These are phyloP conservation scores for Microcera coccophila DNA, from an alignment of 2,329 filamentous ascomycete genomes.

Conservation along the genomic window DNA sequence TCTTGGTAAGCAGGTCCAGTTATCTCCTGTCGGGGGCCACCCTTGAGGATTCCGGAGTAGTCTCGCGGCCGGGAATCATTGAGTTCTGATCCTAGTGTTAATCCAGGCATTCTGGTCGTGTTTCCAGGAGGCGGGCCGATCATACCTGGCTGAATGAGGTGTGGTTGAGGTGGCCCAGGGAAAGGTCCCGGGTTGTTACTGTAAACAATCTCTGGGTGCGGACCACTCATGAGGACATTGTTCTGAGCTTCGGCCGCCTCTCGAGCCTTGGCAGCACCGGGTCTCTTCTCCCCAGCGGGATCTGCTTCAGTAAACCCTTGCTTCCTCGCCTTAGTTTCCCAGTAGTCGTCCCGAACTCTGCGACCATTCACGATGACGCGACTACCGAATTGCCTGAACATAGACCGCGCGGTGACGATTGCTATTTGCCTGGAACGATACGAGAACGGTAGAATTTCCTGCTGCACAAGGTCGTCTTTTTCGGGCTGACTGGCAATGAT, in stretches of 20 bases:
- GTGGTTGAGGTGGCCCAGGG: constrained; percentile 63
- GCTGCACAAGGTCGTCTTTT: constrained; percentile 91
- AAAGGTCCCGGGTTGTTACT: constrained; percentile 67
- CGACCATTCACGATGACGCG: constrained; percentile 86
- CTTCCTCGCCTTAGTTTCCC: constrained; percentile 95
- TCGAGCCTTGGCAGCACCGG: constrained; percentile 82
- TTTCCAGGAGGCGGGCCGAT: constrained; percentile 60
- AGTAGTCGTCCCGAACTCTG: constrained; percentile 94
- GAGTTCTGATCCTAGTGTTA: constrained; percentile 74
- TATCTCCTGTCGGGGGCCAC: constrained; percentile 84
- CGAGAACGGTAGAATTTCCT: constrained; percentile 94
- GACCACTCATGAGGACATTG: constrained; percentile 59
- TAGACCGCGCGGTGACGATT: constrained; percentile 93
- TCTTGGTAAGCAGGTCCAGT: constrained; percentile 86
- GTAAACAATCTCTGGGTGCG: constrained; percentile 85
- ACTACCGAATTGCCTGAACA: constrained; percentile 98
- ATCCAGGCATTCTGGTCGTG: constrained; percentile 74
- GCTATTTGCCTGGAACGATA: constrained; percentile 98
- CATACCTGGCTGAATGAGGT: constrained; percentile 69
- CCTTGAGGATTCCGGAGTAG: constrained; percentile 72
- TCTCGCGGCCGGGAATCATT: constrained; percentile 74
- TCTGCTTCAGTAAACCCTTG: constrained; percentile 98
- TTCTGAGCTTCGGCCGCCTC: constrained; percentile 72
- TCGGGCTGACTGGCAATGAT: constrained; percentile 95
- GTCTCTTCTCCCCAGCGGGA: constrained; percentile 90